phyloP scores from a whole-genome alignment of 768 basidiomycete genomes.

The Suillus fuscotomentosus region DNA sequence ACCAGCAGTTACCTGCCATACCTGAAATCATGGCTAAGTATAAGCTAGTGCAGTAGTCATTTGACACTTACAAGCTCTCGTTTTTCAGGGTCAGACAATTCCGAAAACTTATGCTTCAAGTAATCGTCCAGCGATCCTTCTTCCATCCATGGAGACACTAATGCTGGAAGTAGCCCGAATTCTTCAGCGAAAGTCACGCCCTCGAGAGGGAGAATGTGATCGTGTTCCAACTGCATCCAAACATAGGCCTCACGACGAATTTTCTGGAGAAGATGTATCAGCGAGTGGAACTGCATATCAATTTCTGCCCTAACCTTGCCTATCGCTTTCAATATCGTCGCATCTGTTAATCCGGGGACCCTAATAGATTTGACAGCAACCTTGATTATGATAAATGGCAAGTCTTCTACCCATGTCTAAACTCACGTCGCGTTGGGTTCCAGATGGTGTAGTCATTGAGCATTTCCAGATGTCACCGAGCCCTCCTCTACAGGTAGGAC shows the following conservation, averaged over 20 bases:
- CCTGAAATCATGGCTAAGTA: slow-evolving; percentile 3
- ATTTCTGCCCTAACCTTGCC: background rate
- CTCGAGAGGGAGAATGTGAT: slow-evolving; percentile 31
- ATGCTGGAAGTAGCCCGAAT: slow-evolving; percentile 10
- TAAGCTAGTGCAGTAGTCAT: background rate
- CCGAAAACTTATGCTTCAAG: background rate
- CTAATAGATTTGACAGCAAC: slow-evolving; percentile 11
- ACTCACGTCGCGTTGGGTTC: background rate
- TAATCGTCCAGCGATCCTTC: slow-evolving; percentile 25
- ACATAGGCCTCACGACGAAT: slow-evolving; percentile 30
- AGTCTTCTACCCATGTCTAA: no score
- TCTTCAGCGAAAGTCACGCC: slow-evolving; percentile 17
- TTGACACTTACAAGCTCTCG: background rate
- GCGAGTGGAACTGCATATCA: background rate
- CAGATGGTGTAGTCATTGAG: background rate
- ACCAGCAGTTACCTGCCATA: slow-evolving; percentile 11
- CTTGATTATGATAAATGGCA: background rate
- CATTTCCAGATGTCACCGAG: slow-evolving; percentile 11
- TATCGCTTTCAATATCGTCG: background rate
- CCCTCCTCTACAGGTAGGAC: background rate
- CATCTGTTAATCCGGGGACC: background rate
- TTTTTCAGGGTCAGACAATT: background rate
- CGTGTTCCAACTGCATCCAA: slow-evolving; percentile 30
- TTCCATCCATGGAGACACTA: slow-evolving; percentile 26
- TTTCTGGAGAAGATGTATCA: slow-evolving; percentile 14